phyloP scores from a whole-genome alignment of 768 basidiomycete genomes.

The Strobilomyces confusus region DNA sequence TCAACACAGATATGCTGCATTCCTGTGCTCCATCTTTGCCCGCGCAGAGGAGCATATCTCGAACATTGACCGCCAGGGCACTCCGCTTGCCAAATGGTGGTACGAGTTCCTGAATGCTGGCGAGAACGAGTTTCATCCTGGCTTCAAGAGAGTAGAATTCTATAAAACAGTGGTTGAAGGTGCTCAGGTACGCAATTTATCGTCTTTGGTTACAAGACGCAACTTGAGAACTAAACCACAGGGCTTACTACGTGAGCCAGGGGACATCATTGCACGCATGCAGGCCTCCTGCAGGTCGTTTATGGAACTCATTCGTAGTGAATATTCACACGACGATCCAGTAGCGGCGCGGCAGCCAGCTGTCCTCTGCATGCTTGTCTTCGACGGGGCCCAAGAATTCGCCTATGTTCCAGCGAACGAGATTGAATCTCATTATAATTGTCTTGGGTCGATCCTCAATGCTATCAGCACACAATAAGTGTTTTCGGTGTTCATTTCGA shows the following conservation, averaged over 20 bases:
- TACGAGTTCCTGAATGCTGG: background rate
- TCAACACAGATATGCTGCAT: background rate
- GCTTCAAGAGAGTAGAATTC: background rate
- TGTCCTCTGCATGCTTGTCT: background rate
- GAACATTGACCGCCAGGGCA: background rate
- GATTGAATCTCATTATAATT: background rate
- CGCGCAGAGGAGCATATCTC: background rate
- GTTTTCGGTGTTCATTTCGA: background rate
- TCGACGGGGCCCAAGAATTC: background rate
- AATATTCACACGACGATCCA: background rate
- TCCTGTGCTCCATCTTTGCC: background rate
- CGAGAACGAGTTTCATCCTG: background rate
- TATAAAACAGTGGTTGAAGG: background rate
- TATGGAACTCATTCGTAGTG: background rate
- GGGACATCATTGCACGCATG: background rate
- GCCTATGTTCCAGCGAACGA: background rate
- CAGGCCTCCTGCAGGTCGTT: background rate
- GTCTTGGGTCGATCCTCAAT: background rate
- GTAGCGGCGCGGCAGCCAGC: background rate
- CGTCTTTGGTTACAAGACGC: background rate
- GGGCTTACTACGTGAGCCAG: background rate
- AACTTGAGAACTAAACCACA: background rate
- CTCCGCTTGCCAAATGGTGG: background rate
- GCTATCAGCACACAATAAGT: background rate
- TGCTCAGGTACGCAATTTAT: background rate